Conservation (phyloP, 208 protist species). For the Trypanosoma brucei region DNA sequence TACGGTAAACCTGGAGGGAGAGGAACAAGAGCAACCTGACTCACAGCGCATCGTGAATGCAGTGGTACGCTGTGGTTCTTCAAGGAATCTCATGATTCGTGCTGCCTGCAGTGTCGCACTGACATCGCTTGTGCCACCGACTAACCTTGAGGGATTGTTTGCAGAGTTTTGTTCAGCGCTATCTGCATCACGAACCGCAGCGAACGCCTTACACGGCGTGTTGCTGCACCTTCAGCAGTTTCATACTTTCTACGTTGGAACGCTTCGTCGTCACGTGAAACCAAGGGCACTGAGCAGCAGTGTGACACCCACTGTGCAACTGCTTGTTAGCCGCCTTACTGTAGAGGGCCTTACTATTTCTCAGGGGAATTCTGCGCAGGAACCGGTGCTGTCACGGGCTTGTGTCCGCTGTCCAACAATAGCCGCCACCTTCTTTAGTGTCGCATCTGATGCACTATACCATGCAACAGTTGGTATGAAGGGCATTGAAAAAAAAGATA, state of each 20-base stretch:
- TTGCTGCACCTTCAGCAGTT: conserved; percentile 80
- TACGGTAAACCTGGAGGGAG: conserved; percentile 12
- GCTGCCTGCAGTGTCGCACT: conserved; percentile 70
- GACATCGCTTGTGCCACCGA: conserved; percentile 59
- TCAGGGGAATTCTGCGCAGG: conserved; percentile 2
- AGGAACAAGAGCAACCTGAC: conserved; percentile 22
- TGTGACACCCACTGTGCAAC: conserved; percentile 11
- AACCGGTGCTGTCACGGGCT: conserved; percentile 13
- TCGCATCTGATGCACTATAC: conserved; percentile 50
- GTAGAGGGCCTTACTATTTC: conserved; percentile 6
- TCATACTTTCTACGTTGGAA: conserved; percentile 73
- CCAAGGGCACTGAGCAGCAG: conserved; percentile 29
- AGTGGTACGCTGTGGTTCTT: conserved; percentile 47
- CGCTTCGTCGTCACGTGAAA: conserved; percentile 33
- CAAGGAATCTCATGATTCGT: conserved; percentile 76
- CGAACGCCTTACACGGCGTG: conserved; percentile 71
- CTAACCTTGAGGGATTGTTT: conserved; percentile 10
- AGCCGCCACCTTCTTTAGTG: conserved; percentile 38
- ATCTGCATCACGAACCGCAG: neutral
- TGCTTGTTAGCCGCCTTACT: conserved; percentile 17
- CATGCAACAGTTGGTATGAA: no score
- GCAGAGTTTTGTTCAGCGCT: conserved; percentile 7
- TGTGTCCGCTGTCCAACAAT: conserved; percentile 51
- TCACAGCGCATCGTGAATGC: conserved; percentile 39
- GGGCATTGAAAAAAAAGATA: neutral